Percentiles rank a stretch among this genome's conserved stretches.
Evolutionary conservation across 2,329 filamentous ascomycete species (phyloP).

Genomic region (Aspergillus sp.): DNA sequence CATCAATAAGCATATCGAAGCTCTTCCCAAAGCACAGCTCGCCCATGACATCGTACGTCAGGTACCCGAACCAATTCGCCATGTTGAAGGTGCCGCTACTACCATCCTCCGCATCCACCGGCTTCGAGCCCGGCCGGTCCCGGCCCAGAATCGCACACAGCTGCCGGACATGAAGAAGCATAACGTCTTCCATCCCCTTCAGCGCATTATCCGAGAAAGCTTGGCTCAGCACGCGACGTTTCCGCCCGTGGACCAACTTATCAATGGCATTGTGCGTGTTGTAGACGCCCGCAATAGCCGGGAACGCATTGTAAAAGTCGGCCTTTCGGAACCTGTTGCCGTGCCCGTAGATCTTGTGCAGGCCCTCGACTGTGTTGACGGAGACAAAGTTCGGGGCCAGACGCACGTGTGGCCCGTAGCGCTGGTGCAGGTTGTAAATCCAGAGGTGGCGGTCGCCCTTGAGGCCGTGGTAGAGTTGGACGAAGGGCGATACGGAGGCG

Average conservation of each 20-base stretch:
- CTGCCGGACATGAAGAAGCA: conserved; percentile 67
- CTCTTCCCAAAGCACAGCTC: conserved; percentile 57
- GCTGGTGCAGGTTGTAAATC: conserved; percentile 70
- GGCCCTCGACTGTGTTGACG: conserved; percentile 71
- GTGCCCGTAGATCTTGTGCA: conserved; percentile 47
- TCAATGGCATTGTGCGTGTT: conserved; percentile 76
- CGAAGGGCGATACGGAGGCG: conserved; percentile 46
- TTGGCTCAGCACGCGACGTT: conserved; percentile 72
- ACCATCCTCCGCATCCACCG: conserved; percentile 28
- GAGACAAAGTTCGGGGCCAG: conserved; percentile 78
- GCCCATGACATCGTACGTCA: conserved; percentile 58
- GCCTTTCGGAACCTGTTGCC: conserved; percentile 59
- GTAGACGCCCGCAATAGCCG: conserved; percentile 65
- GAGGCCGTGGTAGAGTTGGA: conserved; percentile 74
- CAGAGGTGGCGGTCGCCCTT: conserved; percentile 75
- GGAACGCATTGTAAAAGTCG: conserved; percentile 74
- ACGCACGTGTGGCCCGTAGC: conserved; percentile 72
- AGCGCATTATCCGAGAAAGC: conserved; percentile 71
- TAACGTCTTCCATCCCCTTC: conserved; percentile 70
- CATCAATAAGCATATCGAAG: conserved; percentile 54
- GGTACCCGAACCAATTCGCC: conserved; percentile 46
- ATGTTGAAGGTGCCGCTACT: conserved; percentile 26
- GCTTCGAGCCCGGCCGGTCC: conserved; percentile 21
- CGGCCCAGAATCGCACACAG: conserved; percentile 56
- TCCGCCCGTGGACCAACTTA: conserved; percentile 70